These are phyloP conservation scores for Thelonectria blattea DNA, from an alignment of 2,329 filamentous ascomycete species.

Conservation along the genomic window DNA sequence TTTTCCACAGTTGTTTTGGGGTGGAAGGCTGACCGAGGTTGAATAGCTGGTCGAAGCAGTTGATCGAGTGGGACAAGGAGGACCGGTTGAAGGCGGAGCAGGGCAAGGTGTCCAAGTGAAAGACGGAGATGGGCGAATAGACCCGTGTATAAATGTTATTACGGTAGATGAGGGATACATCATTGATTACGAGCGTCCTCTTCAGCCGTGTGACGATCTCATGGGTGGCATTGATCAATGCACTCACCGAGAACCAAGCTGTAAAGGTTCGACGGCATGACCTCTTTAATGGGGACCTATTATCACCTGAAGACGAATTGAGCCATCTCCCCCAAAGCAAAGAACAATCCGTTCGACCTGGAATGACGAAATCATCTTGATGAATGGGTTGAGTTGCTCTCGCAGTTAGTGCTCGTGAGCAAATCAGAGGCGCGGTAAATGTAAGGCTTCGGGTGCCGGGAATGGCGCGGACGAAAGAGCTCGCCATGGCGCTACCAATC, in stretches of 20 bases:
- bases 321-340: background rate
- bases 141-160: conserved; percentile 35
- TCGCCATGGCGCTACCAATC: background rate
- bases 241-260: background rate
- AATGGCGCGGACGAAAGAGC: background rate
- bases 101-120: conserved; percentile 40
- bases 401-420: background rate
- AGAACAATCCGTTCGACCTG: background rate
- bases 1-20: background rate
- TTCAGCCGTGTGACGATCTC: background rate
- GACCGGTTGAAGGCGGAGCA: conserved; percentile 45
- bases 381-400: background rate
- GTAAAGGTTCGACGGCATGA: background rate
- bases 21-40: conserved; percentile 29
- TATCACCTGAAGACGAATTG: background rate
- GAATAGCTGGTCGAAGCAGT: conserved; percentile 53
- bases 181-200: background rate
- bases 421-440: conserved; percentile 26
- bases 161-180: conserved; percentile 25
- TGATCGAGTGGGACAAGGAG: conserved; percentile 54
- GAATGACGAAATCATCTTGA: background rate
- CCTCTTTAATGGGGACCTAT: too few relatives aligned
- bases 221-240: background rate
- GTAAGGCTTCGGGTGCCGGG: background rate
- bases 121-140: conserved; percentile 25